Percentiles rank a stretch among this genome's conserved stretches.
These are phyloP conservation scores for Fraxinus americana DNA, from an alignment of 257 asterid species.

Conservation along the genomic window DNA sequence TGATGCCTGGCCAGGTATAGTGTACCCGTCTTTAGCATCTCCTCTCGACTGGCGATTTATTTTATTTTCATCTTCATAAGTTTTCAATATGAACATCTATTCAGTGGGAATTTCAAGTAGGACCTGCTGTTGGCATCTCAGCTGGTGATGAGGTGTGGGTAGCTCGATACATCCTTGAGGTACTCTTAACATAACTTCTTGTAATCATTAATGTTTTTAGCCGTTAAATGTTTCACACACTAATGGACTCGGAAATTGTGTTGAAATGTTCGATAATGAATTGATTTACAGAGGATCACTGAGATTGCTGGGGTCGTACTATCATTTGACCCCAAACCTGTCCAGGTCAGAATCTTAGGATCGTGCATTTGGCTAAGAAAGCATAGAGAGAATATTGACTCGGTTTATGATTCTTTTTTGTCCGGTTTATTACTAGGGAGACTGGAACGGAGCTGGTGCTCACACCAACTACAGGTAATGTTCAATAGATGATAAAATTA, in stretches of 20 bases:
- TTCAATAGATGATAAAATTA: not conserved
- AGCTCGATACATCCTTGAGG: slow-evolving; percentile 93
- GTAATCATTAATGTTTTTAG: not conserved
- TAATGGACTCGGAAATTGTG: not conserved
- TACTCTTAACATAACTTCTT: slow-evolving; percentile 11
- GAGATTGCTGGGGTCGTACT: slow-evolving; percentile 88
- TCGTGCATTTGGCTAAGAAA: not conserved
- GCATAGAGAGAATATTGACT: too few relatives aligned
- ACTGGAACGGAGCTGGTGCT: slow-evolving; percentile 99
- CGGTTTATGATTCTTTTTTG: not conserved
- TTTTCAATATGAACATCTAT: not conserved
- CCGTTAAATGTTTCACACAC: not conserved
- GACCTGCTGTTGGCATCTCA: slow-evolving; percentile 87
- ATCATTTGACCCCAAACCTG: slow-evolving; percentile 93
- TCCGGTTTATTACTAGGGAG: slow-evolving; percentile 51
- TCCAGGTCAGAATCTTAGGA: slow-evolving; percentile 42
- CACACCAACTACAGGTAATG: slow-evolving; percentile 82
- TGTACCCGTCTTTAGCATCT: not conserved
- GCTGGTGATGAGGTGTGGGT: slow-evolving; percentile 93
- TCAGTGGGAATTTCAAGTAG: slow-evolving; percentile 98
- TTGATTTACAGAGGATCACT: slow-evolving; percentile 72
- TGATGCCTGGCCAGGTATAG: slow-evolving; percentile 91
- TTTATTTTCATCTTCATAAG: not conserved
- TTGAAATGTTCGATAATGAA: slow-evolving; percentile 18
- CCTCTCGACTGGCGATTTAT: not conserved